Conservation (phyloP, 1,284 basidiomycete species). For the Sanguinoderma infundibulare region DNA sequence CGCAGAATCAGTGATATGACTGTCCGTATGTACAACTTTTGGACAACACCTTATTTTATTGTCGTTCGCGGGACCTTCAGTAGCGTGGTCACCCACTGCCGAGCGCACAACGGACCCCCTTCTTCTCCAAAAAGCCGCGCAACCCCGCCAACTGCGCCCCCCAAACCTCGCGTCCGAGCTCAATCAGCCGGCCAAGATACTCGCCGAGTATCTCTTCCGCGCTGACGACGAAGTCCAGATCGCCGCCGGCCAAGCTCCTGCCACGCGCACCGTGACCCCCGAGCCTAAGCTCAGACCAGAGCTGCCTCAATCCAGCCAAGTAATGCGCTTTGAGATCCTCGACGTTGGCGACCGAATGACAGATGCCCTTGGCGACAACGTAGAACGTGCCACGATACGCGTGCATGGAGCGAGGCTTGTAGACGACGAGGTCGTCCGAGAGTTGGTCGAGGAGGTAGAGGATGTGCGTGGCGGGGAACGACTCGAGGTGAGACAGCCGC, state of each 20-base stretch:
- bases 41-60: too few species aligned
- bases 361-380: conserved; percentile 33
- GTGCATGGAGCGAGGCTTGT: conserved; percentile 28
- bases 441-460: conserved; percentile 35
- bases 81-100: not conserved
- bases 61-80: too few species aligned
- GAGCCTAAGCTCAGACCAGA: conserved; percentile 21
- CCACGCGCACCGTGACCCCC: conserved; percentile 17
- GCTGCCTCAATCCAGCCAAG: conserved; percentile 7
- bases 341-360: not conserved
- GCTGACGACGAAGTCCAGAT: conserved; percentile 19
- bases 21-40: not conserved
- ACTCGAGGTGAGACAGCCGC: conserved; percentile 33
- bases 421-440: conserved; percentile 21
- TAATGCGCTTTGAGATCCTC: not conserved
- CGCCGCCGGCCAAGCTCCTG: conserved; percentile 4
- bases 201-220: conserved; percentile 11
- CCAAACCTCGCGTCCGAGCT: conserved; percentile 18
- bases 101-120: conserved; percentile 3
- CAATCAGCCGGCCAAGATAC: conserved; percentile 12
- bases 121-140: conserved; percentile 11
- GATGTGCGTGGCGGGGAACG: conserved; percentile 31
- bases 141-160: conserved; percentile 12
- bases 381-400: conserved; percentile 38
- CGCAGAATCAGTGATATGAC: too few species aligned